Evolutionary conservation across 495 filamentous ascomycete genomes (phyloP), one percentile per base, ranked within the genome.

Genomic region (Penicillium soppii): DNA sequence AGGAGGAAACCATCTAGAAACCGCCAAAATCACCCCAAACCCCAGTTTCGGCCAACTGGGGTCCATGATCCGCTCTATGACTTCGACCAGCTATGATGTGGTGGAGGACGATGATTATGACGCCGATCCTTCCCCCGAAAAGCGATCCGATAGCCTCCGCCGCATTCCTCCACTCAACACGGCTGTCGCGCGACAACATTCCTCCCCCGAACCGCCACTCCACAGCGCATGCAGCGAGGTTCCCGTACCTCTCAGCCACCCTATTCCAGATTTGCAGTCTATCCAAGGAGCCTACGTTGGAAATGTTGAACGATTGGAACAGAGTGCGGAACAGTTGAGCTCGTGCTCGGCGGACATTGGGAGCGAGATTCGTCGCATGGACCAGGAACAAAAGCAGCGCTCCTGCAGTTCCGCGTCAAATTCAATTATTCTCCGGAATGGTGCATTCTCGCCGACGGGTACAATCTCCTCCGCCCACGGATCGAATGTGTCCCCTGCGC

Each of bases 251-350:
- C 76, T 92, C 45, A 83, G 77, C 53, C 89, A 94, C 65, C 90
- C 90, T 16, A 86, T 79, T 4, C 89, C 89, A 17, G 89, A 91
- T 68, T 70, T 87, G 30, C 85, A 87, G 60, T 82, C 84, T 17
- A 71, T 88, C 36, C 86, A 89, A 58, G 86, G 86, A 20, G 86
- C 86, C 23, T 89, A 87, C 60, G 69, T 83, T 17, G 78, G 80
- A 62, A 92, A 92, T 75, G 85, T 95, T 50, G 87, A 91, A 64
- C 81, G 87, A 36, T 74, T 96, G 54, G 91, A 96, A 61, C 80
- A 84, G 53, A 88, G 84, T 35, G 91, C 91, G 20, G 91, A 95
- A 70, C 80, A 85, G 30, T 73, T 96, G 62, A 91, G 87, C 59
- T 81, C 83, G 63, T 86, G 82, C 35, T 87, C 84, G n/a, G 85